Evolutionary conservation across 495 filamentous ascomycete genomes (phyloP).

Genomic region (Aspergillus avenaceus): DNA sequence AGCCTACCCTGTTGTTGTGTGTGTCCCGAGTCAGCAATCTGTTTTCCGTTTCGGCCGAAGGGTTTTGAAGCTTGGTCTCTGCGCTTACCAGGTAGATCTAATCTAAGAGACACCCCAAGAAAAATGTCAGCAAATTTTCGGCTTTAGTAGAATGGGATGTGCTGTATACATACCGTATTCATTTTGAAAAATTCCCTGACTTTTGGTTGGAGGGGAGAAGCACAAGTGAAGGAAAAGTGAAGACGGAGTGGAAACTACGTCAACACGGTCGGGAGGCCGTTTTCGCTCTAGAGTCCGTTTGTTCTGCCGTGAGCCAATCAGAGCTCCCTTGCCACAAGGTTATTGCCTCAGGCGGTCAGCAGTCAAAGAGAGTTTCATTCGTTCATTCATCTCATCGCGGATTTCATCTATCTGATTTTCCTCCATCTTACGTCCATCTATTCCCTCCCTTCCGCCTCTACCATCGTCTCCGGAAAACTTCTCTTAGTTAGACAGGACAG

Average conservation of each 20-base stretch:
- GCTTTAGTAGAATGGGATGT: not conserved
- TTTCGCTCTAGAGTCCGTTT: not conserved
- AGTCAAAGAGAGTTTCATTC: no score
- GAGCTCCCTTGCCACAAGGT: not conserved
- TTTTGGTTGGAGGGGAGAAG: no score
- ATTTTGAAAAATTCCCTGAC: conserved; percentile 22
- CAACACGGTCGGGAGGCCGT: conserved; percentile 10
- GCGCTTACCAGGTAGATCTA: conserved; percentile 49
- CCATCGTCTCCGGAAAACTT: not conserved
- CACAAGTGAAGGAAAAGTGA: conserved; percentile 7
- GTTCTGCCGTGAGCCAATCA: not conserved
- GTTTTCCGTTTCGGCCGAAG: not conserved
- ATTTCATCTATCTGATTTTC: conserved; percentile 1
- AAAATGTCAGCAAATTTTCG: not conserved
- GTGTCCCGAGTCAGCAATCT: conserved; percentile 21
- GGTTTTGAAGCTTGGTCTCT: not conserved
- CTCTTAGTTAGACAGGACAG: not conserved
- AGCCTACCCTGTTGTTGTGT: conserved; percentile 63
- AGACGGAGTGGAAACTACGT: conserved; percentile 26
- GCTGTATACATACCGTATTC: conserved; percentile 39
- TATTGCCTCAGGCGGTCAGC: conserved; percentile 2
- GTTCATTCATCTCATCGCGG: no score
- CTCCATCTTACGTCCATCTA: conserved; percentile 1
- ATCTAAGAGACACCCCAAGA: conserved; percentile 32
- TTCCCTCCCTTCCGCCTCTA: not conserved